Evolutionary conservation across 192 early-diverging fungal genomes (phyloP), one percentile per base, ranked within the genome.

Genomic region (Entomortierella parvispora): DNA sequence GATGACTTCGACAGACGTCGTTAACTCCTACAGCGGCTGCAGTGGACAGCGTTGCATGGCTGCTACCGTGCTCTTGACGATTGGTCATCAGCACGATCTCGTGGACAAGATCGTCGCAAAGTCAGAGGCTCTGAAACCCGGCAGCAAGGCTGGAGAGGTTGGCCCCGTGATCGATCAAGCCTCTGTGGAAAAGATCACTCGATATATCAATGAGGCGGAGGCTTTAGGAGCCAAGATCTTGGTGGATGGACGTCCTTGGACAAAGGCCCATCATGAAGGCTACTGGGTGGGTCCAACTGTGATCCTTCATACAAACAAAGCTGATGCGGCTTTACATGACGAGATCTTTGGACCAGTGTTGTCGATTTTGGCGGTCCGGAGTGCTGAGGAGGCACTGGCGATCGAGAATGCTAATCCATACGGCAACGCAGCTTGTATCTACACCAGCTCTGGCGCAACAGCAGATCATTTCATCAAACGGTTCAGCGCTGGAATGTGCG

Each of bases 321-420:
- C 64, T 31, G 92, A 93, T 57, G 45, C 65, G 11, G 92, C 92
- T 28, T 81, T 93, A 68, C 85, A 89, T 51, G 85, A 88, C 51
- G 93, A 95, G 83, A 93, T 95, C 57, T 95, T 95, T 85, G 93
- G 93, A 9, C 93, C 93, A 0, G 90, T 92, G 8, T 69, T 95
- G 53, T 89, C 87, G 31, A 83, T 95, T 46, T 80, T 88, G 64
- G 80, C 84, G 15, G 85, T 85, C 49, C 58, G 69, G 8, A 71
- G 46, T 61, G 74, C 81, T 22, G 89, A 90, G 28, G 87, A 90
- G 60, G 93, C 93, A 0, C 63, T 95, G 49, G 85, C 57, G 9
- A 85, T 95, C 20, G 93, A 94, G 78, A 93, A 93, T 49, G 86
- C 84, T 18, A 92, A 90, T 48, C 74, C 59, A 14, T 88, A 90